Evolutionary conservation across 2,329 filamentous ascomycete species (phyloP), one percentile per base, ranked within the genome.

Genomic region (Neopestalotiopsis clavispora): DNA sequence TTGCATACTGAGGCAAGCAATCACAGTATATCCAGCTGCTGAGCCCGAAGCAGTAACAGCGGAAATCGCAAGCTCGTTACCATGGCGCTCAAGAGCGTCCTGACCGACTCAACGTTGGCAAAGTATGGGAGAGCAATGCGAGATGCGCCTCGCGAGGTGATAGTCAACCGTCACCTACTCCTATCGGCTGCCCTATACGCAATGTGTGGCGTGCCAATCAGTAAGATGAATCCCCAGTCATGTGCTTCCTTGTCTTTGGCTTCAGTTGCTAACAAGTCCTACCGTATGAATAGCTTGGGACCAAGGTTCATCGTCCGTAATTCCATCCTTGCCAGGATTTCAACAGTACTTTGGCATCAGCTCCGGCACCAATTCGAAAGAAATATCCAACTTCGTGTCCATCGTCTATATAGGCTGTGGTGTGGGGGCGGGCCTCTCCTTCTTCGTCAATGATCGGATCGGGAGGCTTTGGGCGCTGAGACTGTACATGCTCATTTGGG

Each of bases 341-440:
- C 75, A 79, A 68, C 38, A 78, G 14, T 72, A 77, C 14, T 82
- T 82, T 58, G 74, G 73, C 20, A 76, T 81, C 67, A 76, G 66
- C 32, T 78, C 78, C 23, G 72, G 71, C 9, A 69, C 77, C 58
- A 73, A 75, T 66, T 72, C 76, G 2, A 61, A 67, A 4, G 67
- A 75, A 14, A 78, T 79, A 32, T 70, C 67, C n/a, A 79, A 80
- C 65, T 81, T 80, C 69, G 74, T 83, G 56, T 82, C 80, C 4
- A 69, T 82, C 38, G 74, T 76, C 17, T 73, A 81, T 67, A 71
- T 82, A 49, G 77, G 77, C 2, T 71, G 69, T 49, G 77, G 72
- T 49, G 69, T 76, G 4, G 78, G 79, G 1, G 75, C 79, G 4
- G 72, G 67, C 28, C 67, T 78, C 1, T 78, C 78, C 7, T 81